Base-by-base conservation (phyloP, 495 filamentous ascomycete genomes). In the Lophiostoma macrostomum region DNA sequence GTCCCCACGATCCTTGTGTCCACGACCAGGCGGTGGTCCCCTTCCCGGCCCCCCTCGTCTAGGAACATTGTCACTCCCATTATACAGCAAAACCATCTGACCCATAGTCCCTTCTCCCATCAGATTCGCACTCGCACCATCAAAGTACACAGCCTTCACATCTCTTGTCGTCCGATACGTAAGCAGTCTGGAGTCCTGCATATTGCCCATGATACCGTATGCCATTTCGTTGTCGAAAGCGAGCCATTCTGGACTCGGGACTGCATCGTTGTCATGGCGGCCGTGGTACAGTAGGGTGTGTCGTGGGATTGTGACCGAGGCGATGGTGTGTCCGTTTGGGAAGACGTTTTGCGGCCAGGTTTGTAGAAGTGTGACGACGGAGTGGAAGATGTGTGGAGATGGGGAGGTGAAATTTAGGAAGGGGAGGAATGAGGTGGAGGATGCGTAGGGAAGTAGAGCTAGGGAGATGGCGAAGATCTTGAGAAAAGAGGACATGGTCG, bases 191-290 rank as follows among this genome's bases (percentile, higher is more conserved):
- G 70, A 70, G 31, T 64, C 50, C 13, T 63, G 64, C 7, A 60
- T 61, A 24, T 47, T 34, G 32, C 71, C 72, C 61, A 71, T 71
- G 46, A 76, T 76, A 13, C 67, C 70, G 51, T 74, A 73, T 13
- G 72, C 63, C 73, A 75, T 74, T 43, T 70, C 31, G 27, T 67
- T 52, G 60, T 76, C 73, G 38, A 76, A 71, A 10, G 72, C 71
- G 29, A 76, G 54, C 71, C 71, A 76, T 56, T 74, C 72, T 10
- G 69, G 69, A 28, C 66, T 71, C 2, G 70, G 69, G 14, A 70
- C 66, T 0, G 61, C 20, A 11, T 67, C 60, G 34, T 39, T 50
- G 55, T 69, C 70, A 41, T 45, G 51, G 8, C 70, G 52, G 23
- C 70, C 71, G 47, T 76, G 73, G 60, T 71, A 73, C 8, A 75